Evolutionary conservation across 2,329 filamentous ascomycete species (phyloP).

Genomic region (Penicillium sp.): DNA sequence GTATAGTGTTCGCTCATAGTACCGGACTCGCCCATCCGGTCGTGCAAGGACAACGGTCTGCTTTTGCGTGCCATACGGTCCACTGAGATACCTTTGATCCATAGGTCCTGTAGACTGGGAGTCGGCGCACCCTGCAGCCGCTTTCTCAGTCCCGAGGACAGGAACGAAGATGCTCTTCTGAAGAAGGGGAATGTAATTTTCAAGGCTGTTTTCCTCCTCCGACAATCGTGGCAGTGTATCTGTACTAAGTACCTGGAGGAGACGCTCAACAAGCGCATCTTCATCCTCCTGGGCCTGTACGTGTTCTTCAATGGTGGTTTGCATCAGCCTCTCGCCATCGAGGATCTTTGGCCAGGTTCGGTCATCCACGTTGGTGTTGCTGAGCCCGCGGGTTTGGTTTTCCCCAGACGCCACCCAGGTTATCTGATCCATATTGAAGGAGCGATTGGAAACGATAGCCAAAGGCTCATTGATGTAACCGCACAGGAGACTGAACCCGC

Average conservation of each 20-base stretch:
- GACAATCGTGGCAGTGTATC: conserved; percentile 53
- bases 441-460: conserved; percentile 60
- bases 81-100: conserved; percentile 37
- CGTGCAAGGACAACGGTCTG: conserved; percentile 58
- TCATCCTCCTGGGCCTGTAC: conserved; percentile 41
- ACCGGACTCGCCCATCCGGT: conserved; percentile 53
- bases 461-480: conserved; percentile 52
- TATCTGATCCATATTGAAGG: conserved; percentile 48
- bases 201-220: conserved; percentile 45
- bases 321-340: conserved; percentile 52
- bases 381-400: conserved; percentile 54
- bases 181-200: conserved; percentile 53
- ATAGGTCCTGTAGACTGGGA: conserved; percentile 21
- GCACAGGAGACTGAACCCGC: conserved; percentile 60
- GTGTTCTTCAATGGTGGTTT: conserved; percentile 47
- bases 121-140: conserved; percentile 31
- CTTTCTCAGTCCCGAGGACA: conserved; percentile 42
- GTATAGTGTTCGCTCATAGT: conserved; percentile 58
- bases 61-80: conserved; percentile 60
- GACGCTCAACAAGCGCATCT: conserved; percentile 47
- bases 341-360: conserved; percentile 58
- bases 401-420: conserved; percentile 47
- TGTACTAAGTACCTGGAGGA: conserved; percentile 50
- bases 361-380: conserved; percentile 58
- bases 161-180: conserved; percentile 59